Conservation (phyloP, 805 yeast species). For the Maudiozyma bulderi region DNA sequence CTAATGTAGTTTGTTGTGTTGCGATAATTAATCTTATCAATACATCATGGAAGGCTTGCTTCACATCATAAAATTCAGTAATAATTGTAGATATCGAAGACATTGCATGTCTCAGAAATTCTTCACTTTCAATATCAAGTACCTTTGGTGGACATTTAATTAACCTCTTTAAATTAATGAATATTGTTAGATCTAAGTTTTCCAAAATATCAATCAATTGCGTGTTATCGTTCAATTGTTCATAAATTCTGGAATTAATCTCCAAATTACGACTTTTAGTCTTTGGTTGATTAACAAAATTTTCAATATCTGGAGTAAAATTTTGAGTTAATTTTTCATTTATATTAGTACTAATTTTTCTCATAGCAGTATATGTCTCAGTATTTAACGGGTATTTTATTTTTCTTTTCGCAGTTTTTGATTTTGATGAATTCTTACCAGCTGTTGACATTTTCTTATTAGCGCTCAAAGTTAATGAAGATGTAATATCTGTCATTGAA, state of each 20-base stretch:
- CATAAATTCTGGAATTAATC: slow-evolving; percentile 24
- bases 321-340: slow-evolving; percentile 14
- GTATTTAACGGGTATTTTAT: slow-evolving; percentile 18
- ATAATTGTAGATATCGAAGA: slow-evolving; percentile 25
- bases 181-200: slow-evolving; percentile 25
- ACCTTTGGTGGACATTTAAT: slow-evolving; percentile 10
- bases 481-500: background rate
- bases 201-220: slow-evolving; percentile 23
- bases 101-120: slow-evolving; percentile 25
- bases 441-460: slow-evolving; percentile 2
- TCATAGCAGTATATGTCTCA: slow-evolving; percentile 19
- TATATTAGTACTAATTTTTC: slow-evolving; percentile 14
- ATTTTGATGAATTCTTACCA: slow-evolving; percentile 12
- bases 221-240: slow-evolving; percentile 24
- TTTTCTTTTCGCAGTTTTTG: slow-evolving; percentile 13
- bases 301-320: slow-evolving; percentile 5
- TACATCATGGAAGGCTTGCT: slow-evolving; percentile 60
- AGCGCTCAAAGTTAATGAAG: background rate
- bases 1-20: slow-evolving; percentile 58
- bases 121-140: slow-evolving; percentile 25
- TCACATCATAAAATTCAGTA: slow-evolving; percentile 64
- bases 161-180: slow-evolving; percentile 20
- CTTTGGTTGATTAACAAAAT: slow-evolving; percentile 10
- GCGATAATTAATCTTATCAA: slow-evolving; percentile 52
- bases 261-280: slow-evolving; percentile 12